Percentiles rank a stretch among this genome's conserved stretches.
phyloP scores from a whole-genome alignment of 805 yeast species.

The Schwanniomyces sp. region DNA sequence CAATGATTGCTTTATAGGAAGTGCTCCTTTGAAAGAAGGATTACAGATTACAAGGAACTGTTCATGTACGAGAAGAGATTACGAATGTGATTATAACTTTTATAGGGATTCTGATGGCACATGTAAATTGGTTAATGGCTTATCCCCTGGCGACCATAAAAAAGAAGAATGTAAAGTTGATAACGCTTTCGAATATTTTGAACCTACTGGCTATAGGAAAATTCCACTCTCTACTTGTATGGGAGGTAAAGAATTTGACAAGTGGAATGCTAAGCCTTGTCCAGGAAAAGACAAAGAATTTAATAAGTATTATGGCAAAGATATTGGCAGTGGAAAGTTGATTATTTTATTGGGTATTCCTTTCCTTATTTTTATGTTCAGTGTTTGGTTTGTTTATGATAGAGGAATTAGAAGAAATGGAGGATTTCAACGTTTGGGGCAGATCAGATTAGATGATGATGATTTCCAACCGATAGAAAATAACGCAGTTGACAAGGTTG shows the following conservation, averaged over 20 bases:
- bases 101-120: slow-evolving; percentile 72
- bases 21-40: slow-evolving; percentile 57
- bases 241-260: slow-evolving; percentile 75
- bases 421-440: slow-evolving; percentile 77
- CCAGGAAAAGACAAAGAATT: slow-evolving; percentile 82
- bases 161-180: slow-evolving; percentile 58
- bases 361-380: slow-evolving; percentile 49
- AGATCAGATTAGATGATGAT: slow-evolving; percentile 73
- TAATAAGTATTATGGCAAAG: slow-evolving; percentile 48
- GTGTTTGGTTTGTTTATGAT: slow-evolving; percentile 71
- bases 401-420: slow-evolving; percentile 79
- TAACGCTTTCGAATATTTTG: slow-evolving; percentile 66
- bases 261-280: slow-evolving; percentile 67
- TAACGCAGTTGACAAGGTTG: slow-evolving; percentile 56
- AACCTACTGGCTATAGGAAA: slow-evolving; percentile 90
- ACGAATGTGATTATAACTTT: slow-evolving; percentile 91
- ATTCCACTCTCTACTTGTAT: slow-evolving; percentile 83
- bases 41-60: slow-evolving; percentile 64
- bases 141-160: slow-evolving; percentile 60
- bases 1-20: slow-evolving; percentile 68
- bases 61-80: slow-evolving; percentile 77
- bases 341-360: slow-evolving; percentile 59
- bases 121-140: slow-evolving; percentile 79
- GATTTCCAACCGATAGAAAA: slow-evolving; percentile 61
- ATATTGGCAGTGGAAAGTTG: slow-evolving; percentile 55